A percentile compares a stretch with the other conserved stretches of the same genome.
These are phyloP conservation scores for Kodamaea suecica DNA, from an alignment of 1,139 yeast genomes.

Conservation along the genomic window DNA sequence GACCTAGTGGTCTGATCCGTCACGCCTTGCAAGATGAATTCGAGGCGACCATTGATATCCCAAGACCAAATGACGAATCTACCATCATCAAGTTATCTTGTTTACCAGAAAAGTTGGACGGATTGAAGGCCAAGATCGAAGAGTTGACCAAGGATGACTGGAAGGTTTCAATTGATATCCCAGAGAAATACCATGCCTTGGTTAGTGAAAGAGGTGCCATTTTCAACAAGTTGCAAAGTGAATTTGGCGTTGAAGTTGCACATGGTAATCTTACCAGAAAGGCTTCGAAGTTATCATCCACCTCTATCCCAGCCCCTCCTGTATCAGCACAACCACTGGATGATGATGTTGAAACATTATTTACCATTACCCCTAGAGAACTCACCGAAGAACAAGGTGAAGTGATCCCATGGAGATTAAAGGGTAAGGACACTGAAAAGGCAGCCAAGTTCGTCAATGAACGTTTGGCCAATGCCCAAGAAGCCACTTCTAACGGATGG, in stretches of 20 bases:
- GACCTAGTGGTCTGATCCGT: constrained; percentile 77
- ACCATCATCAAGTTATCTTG: constrained; percentile 51
- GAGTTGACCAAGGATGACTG: constrained; percentile 56
- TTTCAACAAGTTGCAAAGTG: constrained; percentile 53
- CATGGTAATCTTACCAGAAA: constrained; percentile 54
- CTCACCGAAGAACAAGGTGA: constrained; percentile 26
- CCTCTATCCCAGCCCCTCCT: constrained; percentile 47
- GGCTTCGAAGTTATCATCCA: constrained; percentile 50
- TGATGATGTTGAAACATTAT: constrained; percentile 31
- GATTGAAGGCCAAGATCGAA: constrained; percentile 52
- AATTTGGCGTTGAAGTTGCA: constrained; percentile 58
- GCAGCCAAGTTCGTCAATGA: constrained; percentile 36
- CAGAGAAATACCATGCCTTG: constrained; percentile 55
- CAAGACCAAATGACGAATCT: constrained; percentile 54
- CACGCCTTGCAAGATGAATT: constrained; percentile 70
- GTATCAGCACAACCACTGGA: constrained; percentile 47
- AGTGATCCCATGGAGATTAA: constrained; percentile 63
- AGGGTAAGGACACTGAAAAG: constrained; percentile 43
- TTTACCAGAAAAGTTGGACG: constrained; percentile 57
- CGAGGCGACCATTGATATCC: constrained; percentile 63
- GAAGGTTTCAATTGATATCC: constrained; percentile 50
- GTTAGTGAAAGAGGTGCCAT: constrained; percentile 70
- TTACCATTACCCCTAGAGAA: constrained; percentile 41
- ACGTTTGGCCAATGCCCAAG: constrained; percentile 33
- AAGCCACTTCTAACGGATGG: constrained; percentile 38